Evolutionary conservation across 495 filamentous ascomycete genomes (phyloP).

Genomic region (Poronia punctata): DNA sequence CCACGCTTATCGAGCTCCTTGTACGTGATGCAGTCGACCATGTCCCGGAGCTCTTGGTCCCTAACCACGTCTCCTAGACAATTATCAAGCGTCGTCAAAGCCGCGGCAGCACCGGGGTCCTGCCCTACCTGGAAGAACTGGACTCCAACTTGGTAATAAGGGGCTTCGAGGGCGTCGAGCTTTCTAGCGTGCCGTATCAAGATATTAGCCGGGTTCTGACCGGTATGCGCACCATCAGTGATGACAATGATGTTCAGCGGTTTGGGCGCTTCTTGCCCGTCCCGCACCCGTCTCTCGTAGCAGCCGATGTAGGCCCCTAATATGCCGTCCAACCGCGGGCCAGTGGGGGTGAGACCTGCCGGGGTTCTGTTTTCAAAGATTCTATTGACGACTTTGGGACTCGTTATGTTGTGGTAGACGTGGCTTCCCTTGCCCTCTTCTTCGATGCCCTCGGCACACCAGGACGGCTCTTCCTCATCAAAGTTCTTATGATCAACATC

Average conservation of each 20-base stretch:
- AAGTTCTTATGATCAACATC: constrained; percentile 3
- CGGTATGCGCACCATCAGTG: constrained; percentile 81
- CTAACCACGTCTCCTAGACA: constrained; percentile 43
- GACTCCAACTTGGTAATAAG: constrained; percentile 82
- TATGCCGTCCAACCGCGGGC: constrained; percentile 63
- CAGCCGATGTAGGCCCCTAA: constrained; percentile 58
- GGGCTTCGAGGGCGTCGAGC: constrained; percentile 65
- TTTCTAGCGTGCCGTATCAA: constrained; percentile 61
- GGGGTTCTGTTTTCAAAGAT: constrained; percentile 66
- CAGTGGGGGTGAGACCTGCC: constrained; percentile 65
- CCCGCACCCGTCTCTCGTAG: constrained; percentile 28
- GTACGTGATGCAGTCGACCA: constrained; percentile 89
- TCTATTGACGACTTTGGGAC: constrained; percentile 44
- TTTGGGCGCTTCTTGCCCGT: constrained; percentile 41
- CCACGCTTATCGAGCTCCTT: constrained; percentile 34
- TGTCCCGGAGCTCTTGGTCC: constrained; percentile 62
- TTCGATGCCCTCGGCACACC: neutral
- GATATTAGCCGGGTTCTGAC: constrained; percentile 64
- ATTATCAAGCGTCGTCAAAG: constrained; percentile 74
- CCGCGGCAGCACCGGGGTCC: constrained; percentile 55
- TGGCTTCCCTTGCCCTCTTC: constrained; percentile 21
- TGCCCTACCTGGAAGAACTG: constrained; percentile 96
- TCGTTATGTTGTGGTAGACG: constrained; percentile 53
- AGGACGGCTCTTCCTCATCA: neutral
- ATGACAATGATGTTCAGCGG: constrained; percentile 95